Conservation (phyloP, 129 eudicot species). For the sunflower (Helianthus annuus) region DNA sequence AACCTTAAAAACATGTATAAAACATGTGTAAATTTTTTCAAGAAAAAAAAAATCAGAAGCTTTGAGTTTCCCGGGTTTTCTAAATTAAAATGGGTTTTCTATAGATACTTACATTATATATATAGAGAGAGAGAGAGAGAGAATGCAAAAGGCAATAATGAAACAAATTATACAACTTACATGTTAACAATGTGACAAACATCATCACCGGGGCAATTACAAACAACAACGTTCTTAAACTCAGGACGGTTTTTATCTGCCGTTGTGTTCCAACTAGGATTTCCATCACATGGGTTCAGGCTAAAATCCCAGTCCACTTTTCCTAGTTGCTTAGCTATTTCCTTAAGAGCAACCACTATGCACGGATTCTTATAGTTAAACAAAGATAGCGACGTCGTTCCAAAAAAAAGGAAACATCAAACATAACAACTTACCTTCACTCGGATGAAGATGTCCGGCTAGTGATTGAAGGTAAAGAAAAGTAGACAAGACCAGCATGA, state of each 20-base stretch:
- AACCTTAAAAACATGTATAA: too few relatives aligned
- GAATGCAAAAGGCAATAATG: not conserved
- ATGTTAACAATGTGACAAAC: constrained; percentile 40
- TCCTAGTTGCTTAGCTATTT: constrained; percentile 46
- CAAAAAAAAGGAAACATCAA: not conserved
- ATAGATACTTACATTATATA: too few relatives aligned
- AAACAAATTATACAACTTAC: constrained; percentile 19
- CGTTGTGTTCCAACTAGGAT: constrained; percentile 32
- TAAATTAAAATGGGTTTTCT: too few relatives aligned
- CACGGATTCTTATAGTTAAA: not conserved
- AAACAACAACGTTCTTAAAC: constrained; percentile 18
- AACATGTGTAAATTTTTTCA: too few relatives aligned
- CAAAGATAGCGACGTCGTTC: not conserved
- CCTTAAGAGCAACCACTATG: constrained; percentile 49
- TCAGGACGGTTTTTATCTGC: not conserved
- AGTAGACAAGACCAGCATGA: constrained; percentile 8
- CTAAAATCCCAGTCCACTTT: constrained; percentile 52
- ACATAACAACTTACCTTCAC: constrained; percentile 30
- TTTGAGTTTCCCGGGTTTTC: too few relatives aligned
- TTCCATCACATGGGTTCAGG: constrained; percentile 45
- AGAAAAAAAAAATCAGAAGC: too few relatives aligned
- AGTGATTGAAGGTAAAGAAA: constrained; percentile 23
- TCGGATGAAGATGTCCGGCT: constrained; percentile 30
- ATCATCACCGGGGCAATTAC: constrained; percentile 33
- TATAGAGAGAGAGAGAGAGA: too few relatives aligned